Base-by-base conservation (phyloP, 2,329 filamentous ascomycete genomes). In the Diaporthe nobilis region DNA sequence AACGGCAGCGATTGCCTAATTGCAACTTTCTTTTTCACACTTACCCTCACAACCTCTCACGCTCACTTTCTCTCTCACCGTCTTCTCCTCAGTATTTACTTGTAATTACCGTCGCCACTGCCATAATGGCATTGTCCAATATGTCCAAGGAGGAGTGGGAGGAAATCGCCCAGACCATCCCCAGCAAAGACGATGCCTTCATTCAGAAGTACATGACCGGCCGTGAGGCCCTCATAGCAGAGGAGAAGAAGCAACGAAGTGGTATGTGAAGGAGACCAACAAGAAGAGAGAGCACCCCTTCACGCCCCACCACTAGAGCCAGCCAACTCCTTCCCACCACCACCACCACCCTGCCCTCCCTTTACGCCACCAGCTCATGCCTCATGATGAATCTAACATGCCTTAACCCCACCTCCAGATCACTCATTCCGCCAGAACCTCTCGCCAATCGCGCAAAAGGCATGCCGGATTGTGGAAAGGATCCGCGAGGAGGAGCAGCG, bases 171-270 rank as follows among this genome's bases (percentile, higher is more conserved):
- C 83, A 87, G 76, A 90, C 88, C n/a, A 85, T 93, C 51, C 92
- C 92, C 6, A 83, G 85, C 2, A 84, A 85, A 28, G 86, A 90
- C 13, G 95, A 98, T 80, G 91, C 93, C 0, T 95, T 98, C 83
- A 90, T 98, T 63, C 91, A 95, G 80, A 92, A 96, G 82, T 98
- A 98, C 81, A 86, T 98, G 53, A 85, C 91, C 58, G 95, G 95
- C 31, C 91, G 96, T 70, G 89, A 93, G 79, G 92, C 91, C 37
- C 89, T 98, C 71, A 93, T 98, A 75, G 88, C 88, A 25, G 90
- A 98, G 82, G 97, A 98, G 83, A 93, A 94, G 84, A 94, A 92
- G 80, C 90, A 94, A 81, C 92, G 96, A 76, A 95, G 95, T 83
- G 95, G 95, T 94, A 83, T 77, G 88, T 85, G 49, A 57, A 78